These are phyloP conservation scores for Talaromyces sp. DNA, from an alignment of 2,329 filamentous ascomycete species.

Conservation along the genomic window DNA sequence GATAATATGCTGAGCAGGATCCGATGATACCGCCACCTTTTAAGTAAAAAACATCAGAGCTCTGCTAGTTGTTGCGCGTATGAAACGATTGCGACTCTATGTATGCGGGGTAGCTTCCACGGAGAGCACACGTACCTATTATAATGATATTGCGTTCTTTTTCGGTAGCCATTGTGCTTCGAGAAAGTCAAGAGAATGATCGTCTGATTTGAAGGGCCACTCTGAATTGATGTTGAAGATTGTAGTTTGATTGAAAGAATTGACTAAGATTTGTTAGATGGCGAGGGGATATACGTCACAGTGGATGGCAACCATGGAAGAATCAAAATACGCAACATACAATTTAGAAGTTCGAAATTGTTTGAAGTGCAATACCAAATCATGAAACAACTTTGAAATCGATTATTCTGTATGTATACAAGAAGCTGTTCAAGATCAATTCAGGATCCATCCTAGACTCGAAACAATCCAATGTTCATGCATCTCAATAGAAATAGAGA, in stretches of 20 bases:
- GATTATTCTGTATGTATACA: neutral
- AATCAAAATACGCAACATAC: neutral
- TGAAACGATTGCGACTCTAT: constrained; percentile 8
- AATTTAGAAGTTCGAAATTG: too few relatives aligned
- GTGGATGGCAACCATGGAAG: neutral
- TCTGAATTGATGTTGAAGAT: neutral
- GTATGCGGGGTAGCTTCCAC: constrained; percentile 5
- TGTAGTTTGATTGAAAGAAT: neutral
- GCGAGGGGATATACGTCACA: constrained; percentile 10
- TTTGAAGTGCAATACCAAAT: neutral
- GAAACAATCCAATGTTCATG: neutral
- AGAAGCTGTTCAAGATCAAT: too few relatives aligned
- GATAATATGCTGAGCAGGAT: constrained; percentile 82
- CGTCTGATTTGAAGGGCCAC: constrained; percentile 23
- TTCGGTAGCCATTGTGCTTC: constrained; percentile 27
- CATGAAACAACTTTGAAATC: neutral
- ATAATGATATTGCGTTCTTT: constrained; percentile 38
- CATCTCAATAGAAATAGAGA: neutral
- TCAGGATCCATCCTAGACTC: neutral
- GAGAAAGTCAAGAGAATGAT: constrained; percentile 17
- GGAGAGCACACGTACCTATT: constrained; percentile 26
- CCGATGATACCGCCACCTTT: constrained; percentile 89
- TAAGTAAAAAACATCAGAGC: constrained; percentile 15
- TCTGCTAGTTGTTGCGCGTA: neutral
- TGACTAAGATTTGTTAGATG: neutral